Conservation (phyloP, 371 early-diverging fungal species). For the Mucor mucedo region DNA sequence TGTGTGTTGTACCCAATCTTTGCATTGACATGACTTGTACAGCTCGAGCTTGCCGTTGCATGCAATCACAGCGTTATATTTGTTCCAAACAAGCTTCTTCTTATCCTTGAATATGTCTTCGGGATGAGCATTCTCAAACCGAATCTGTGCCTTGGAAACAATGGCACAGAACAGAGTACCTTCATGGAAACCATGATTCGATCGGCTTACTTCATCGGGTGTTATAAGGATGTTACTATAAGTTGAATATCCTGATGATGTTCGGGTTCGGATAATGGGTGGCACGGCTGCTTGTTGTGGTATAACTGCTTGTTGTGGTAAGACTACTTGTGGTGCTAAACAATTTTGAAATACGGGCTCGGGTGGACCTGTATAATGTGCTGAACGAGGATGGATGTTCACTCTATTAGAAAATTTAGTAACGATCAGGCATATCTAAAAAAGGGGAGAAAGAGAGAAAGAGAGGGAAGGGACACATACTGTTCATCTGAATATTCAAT, state of each 20-base stretch:
- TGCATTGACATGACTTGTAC: conserved; percentile 2
- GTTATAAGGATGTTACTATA: neutral
- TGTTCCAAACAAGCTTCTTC: conserved; percentile 7
- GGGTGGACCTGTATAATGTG: no score
- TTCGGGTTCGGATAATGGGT: neutral
- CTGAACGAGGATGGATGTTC: no score
- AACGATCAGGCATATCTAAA: no score
- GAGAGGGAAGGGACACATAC: no score
- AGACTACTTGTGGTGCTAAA: neutral
- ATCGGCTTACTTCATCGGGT: neutral
- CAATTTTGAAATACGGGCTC: neutral
- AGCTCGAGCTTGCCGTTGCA: conserved; percentile 4
- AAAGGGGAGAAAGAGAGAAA: no score
- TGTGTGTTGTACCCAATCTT: neutral
- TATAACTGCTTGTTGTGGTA: no score
- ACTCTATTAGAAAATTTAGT: no score
- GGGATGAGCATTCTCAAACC: no score
- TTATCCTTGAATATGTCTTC: neutral
- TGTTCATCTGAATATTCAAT: no score
- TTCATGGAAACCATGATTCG: neutral
- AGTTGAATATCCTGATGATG: conserved; percentile 9
- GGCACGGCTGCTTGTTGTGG: no score
- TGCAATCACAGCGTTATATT: conserved; percentile 9
- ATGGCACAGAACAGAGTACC: conserved; percentile 8
- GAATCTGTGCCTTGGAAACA: neutral